phyloP scores from a whole-genome alignment of 2,329 filamentous ascomycete species.

The Penicillium sp. region DNA sequence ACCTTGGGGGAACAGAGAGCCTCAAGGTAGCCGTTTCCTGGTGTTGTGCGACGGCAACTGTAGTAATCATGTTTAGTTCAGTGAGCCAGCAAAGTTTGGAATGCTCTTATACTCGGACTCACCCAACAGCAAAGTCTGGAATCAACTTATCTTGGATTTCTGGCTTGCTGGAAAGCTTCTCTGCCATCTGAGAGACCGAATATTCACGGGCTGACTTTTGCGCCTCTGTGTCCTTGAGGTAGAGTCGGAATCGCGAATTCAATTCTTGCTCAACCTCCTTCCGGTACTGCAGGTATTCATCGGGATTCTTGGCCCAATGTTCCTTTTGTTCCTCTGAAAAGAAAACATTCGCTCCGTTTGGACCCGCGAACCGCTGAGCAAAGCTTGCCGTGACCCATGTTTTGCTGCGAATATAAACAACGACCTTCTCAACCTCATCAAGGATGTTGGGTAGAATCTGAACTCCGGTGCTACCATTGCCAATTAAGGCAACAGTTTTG shows the following conservation, averaged over 20 bases:
- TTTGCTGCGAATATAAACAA: not conserved
- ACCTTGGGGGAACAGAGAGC: not conserved
- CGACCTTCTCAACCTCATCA: not conserved
- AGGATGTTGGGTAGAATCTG: not conserved
- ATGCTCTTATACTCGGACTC: no score
- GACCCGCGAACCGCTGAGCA: constrained; percentile 3
- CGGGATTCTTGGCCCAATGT: not conserved
- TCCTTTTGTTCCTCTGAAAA: not conserved
- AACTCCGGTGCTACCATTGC: not conserved
- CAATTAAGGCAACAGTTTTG: not conserved
- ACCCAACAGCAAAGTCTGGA: not conserved
- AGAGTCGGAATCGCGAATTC: constrained; percentile 1
- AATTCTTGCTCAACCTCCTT: constrained; percentile 5
- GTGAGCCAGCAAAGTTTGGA: no score
- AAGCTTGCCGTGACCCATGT: constrained; percentile 5
- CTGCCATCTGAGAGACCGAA: not conserved
- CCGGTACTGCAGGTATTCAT: constrained; percentile 1
- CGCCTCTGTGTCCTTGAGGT: not conserved
- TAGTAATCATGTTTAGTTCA: no score
- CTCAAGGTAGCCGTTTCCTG: not conserved
- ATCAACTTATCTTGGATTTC: not conserved
- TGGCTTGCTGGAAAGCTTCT: not conserved
- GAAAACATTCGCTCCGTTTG: constrained; percentile 1
- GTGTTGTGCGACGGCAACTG: not conserved
- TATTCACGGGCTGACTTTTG: not conserved